phyloP scores from a whole-genome alignment of 768 basidiomycete genomes.

The Mycena epipterygia region DNA sequence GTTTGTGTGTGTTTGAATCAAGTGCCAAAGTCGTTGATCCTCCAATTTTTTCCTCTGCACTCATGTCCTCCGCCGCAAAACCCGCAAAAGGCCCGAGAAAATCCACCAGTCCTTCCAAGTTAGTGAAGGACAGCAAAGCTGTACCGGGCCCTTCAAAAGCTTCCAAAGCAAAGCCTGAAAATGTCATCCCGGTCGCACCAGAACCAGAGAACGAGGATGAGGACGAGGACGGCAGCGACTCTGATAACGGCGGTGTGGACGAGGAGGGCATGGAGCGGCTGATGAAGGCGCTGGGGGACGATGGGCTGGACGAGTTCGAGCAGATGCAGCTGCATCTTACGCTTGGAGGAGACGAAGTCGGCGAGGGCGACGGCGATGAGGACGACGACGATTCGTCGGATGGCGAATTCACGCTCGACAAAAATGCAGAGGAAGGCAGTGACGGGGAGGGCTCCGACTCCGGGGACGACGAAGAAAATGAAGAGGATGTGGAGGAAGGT shows the following conservation, averaged over 20 bases:
- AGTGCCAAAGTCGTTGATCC: not conserved
- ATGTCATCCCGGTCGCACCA: slow-evolving; percentile 12
- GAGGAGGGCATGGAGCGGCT: slow-evolving; percentile 71
- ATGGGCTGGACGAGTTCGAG: slow-evolving; percentile 76
- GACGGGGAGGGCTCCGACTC: slow-evolving; percentile 44
- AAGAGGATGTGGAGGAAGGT: slow-evolving; percentile 40
- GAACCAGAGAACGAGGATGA: slow-evolving; percentile 35
- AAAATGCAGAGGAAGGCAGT: slow-evolving; percentile 44
- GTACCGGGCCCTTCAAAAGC: slow-evolving; percentile 28
- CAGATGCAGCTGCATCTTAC: slow-evolving; percentile 64
- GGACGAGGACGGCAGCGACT: slow-evolving; percentile 32
- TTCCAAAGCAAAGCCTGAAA: slow-evolving; percentile 12
- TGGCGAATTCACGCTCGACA: slow-evolving; percentile 47
- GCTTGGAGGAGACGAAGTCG: slow-evolving; percentile 43
- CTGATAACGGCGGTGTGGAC: slow-evolving; percentile 64
- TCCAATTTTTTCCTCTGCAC: slow-evolving; percentile 11
- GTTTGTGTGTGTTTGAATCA: not conserved
- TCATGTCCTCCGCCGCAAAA: slow-evolving; percentile 15
- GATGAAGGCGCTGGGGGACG: slow-evolving; percentile 71
- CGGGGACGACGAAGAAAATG: slow-evolving; percentile 48
- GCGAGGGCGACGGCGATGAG: slow-evolving; percentile 35
- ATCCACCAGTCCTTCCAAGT: slow-evolving; percentile 13
- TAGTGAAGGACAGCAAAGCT: slow-evolving; percentile 5
- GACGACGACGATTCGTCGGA: slow-evolving; percentile 44
- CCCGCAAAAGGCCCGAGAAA: slow-evolving; percentile 14